phyloP scores from a whole-genome alignment of 176 grass and related monocot genomes.

The Avena atlantica region DNA sequence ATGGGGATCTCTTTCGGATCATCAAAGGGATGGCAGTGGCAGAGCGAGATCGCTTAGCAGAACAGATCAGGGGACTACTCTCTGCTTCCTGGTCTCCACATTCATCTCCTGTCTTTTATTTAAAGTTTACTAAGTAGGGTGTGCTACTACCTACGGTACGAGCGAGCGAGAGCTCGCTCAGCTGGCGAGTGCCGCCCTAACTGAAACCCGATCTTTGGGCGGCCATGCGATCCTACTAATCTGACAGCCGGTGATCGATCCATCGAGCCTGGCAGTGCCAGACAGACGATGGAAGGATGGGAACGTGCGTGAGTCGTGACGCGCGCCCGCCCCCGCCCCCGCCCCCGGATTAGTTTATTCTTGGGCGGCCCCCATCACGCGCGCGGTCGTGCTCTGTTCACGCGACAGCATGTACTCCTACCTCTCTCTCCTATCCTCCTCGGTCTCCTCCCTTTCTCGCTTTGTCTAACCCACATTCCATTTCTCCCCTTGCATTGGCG shows the following conservation, averaged over 20 bases:
- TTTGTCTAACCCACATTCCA: background rate
- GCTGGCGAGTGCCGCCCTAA: background rate
- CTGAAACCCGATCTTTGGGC: background rate
- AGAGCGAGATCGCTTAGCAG: background rate
- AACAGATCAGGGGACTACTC: background rate
- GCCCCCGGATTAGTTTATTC: constrained; percentile 41
- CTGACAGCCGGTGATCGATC: background rate
- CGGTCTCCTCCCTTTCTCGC: constrained; percentile 36
- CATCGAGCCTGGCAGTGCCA: too few relatives aligned
- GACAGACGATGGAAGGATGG: background rate
- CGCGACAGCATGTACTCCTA: background rate
- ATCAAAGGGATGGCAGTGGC: background rate
- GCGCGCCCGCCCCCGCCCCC: background rate
- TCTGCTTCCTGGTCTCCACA: background rate
- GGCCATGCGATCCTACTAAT: constrained; percentile 20
- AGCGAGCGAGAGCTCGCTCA: background rate
- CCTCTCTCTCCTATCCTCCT: constrained; percentile 53
- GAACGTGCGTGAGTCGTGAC: constrained; percentile 12
- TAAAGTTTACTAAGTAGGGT: too few relatives aligned
- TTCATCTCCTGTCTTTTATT: too few relatives aligned
- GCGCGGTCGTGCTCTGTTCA: background rate
- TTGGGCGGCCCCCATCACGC: background rate
- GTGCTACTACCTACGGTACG: too few relatives aligned
- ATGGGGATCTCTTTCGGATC: background rate
- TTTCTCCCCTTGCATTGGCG: too few relatives aligned